Percentiles rank a stretch among this genome's conserved stretches.
Evolutionary conservation across 1,284 basidiomycete species (phyloP).

Genomic region (Pyrrhoderma noxium): DNA sequence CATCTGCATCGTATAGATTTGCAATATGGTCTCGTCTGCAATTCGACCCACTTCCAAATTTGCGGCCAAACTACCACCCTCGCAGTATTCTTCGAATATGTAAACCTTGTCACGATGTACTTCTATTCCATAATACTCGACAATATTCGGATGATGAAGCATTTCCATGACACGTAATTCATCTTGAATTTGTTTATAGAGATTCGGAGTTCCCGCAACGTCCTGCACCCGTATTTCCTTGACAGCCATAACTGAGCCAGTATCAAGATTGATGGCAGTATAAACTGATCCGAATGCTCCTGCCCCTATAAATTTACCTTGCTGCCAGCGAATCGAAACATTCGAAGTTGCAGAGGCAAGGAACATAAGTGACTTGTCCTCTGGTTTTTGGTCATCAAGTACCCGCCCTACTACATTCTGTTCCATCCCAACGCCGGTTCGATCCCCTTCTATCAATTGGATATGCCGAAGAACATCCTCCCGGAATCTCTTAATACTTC

Average conservation of each 20-base stretch:
- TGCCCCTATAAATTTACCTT: conserved; percentile 95
- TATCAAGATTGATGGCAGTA: conserved; percentile 93
- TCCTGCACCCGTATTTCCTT: conserved; percentile 99
- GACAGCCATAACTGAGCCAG: conserved; percentile 96
- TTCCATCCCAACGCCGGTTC: conserved; percentile 56
- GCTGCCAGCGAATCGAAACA: conserved; percentile 97
- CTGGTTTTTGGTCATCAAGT: conserved; percentile 83
- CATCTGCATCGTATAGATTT: conserved; percentile 97
- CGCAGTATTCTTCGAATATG: conserved; percentile 99
- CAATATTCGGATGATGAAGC: conserved; percentile 96
- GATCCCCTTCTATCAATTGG: conserved; percentile 53
- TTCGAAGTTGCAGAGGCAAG: conserved; percentile 90
- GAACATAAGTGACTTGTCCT: conserved; percentile 87
- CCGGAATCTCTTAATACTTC: conserved; percentile 65
- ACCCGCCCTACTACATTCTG: conserved; percentile 82
- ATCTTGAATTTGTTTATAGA: conserved; percentile 93
- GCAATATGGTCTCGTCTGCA: conserved; percentile 94
- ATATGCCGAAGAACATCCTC: conserved; percentile 59
- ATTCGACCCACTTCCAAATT: conserved; percentile 92
- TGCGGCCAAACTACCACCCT: conserved; percentile 88
- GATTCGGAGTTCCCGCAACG: conserved; percentile 70
- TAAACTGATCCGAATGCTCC: conserved; percentile 99
- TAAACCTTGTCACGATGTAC: conserved; percentile 99
- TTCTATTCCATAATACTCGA: conserved; percentile 99
- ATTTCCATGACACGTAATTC: conserved; percentile 99